A percentile compares a stretch with the other conserved stretches of the same genome.
These are phyloP conservation scores for Chamaecrista fasciculata DNA, from an alignment of 306 rosid genomes.

Conservation along the genomic window DNA sequence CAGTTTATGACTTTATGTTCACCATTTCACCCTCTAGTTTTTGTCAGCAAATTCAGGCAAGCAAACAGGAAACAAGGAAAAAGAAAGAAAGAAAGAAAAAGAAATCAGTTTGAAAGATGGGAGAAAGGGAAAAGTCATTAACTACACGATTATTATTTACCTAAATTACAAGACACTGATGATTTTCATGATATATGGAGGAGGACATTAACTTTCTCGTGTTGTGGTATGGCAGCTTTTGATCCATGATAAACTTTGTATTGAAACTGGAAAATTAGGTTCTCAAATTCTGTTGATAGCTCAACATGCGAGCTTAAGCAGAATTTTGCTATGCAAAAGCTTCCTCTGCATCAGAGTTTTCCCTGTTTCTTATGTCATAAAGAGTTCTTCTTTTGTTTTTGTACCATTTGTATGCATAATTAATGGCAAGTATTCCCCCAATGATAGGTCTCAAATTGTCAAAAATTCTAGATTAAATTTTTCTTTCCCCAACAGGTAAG, in stretches of 20 bases:
- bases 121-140: background rate
- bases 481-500: constrained; percentile 46
- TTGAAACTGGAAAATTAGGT: constrained; percentile 28
- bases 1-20: constrained; percentile 15
- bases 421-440: constrained; percentile 41
- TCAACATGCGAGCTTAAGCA: constrained; percentile 15
- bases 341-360: constrained; percentile 24
- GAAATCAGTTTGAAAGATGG: constrained; percentile 2
- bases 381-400: constrained; percentile 29
- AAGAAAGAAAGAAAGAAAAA: background rate
- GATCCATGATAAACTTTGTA: constrained; percentile 13
- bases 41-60: background rate
- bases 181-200: constrained; percentile 14
- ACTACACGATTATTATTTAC: constrained; percentile 1
- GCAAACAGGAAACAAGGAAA: background rate
- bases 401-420: constrained; percentile 46
- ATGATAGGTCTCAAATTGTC: constrained; percentile 34
- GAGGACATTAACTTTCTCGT: constrained; percentile 17
- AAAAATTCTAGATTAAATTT: constrained; percentile 42
- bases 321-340: constrained; percentile 18
- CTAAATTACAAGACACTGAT: constrained; percentile 16
- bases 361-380: constrained; percentile 14
- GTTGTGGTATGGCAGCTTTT: constrained; percentile 5
- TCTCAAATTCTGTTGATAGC: constrained; percentile 36
- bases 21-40: constrained; percentile 7